Conservation (phyloP, 1,284 basidiomycete species). For the Leccinum subrobustum region DNA sequence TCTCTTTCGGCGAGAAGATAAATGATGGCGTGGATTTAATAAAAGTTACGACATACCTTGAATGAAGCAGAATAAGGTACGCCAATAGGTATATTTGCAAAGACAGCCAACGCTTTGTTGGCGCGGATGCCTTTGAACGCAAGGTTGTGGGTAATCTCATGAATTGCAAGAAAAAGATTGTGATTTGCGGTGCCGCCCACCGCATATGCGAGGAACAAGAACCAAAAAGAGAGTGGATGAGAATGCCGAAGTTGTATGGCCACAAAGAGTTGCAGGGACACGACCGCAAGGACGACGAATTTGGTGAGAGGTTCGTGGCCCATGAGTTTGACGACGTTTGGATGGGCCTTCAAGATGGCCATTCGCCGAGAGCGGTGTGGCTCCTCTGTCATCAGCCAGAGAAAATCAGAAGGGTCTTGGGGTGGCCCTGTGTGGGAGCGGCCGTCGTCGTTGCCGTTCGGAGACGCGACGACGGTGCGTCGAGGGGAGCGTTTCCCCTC, state of each 20-base stretch:
- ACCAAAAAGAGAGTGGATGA: conserved; percentile 67
- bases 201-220: conserved; percentile 79
- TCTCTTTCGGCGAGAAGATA: conserved; percentile 41
- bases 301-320: conserved; percentile 90
- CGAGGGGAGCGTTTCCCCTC: conserved; percentile 57
- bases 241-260: conserved; percentile 69
- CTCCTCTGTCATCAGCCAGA: conserved; percentile 98
- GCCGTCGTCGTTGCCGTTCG: conserved; percentile 42
- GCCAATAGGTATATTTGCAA: conserved; percentile 91
- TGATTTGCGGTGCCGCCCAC: conserved; percentile 96
- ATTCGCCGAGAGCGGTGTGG: conserved; percentile 87
- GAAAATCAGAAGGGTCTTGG: conserved; percentile 75
- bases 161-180: conserved; percentile 96
- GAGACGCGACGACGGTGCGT: conserved; percentile 50
- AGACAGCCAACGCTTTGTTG: conserved; percentile 88
- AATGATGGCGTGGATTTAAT: neutral
- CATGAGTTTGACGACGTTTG: conserved; percentile 94
- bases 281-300: conserved; percentile 81
- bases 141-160: conserved; percentile 98
- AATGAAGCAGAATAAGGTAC: conserved; percentile 96
- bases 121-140: conserved; percentile 83
- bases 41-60: conserved; percentile 58
- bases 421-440: conserved; percentile 49
- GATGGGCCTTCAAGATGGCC: conserved; percentile 93
- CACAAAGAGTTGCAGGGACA: conserved; percentile 69